Conservation (phyloP, 2,329 filamentous ascomycete genomes). For the Fonsecaea pedrosoi region DNA sequence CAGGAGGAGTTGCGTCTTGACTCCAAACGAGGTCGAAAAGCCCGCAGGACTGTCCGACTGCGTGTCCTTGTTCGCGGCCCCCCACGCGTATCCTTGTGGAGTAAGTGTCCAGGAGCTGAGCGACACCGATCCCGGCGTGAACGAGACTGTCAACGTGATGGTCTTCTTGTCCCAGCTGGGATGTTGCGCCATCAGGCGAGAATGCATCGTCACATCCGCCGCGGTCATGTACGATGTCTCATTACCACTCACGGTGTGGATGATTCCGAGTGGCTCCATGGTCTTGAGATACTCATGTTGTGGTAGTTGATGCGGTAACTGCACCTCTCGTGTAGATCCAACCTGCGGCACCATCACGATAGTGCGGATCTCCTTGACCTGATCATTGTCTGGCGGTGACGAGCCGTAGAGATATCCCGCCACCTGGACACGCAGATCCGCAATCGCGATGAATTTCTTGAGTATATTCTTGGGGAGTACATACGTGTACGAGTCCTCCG, state of each 20-base stretch:
- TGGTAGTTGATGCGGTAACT: constrained; percentile 86
- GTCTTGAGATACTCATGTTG: constrained; percentile 87
- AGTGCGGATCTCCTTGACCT: constrained; percentile 94
- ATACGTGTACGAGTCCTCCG: constrained; percentile 87
- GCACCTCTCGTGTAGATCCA: constrained; percentile 87
- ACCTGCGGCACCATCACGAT: constrained; percentile 99
- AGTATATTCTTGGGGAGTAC: constrained; percentile 99
- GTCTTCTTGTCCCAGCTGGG: constrained; percentile 84
- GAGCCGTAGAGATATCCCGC: constrained; percentile 93
- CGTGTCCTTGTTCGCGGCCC: constrained; percentile 90
- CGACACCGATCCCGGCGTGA: constrained; percentile 95
- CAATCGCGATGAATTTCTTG: constrained; percentile 97
- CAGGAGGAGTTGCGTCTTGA: constrained; percentile 91
- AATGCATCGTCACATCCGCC: constrained; percentile 91
- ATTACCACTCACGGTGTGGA: constrained; percentile 93
- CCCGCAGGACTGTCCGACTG: constrained; percentile 92
- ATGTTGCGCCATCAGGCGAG: constrained; percentile 85
- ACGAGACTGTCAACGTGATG: constrained; percentile 91
- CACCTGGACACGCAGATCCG: constrained; percentile 94
- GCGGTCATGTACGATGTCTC: constrained; percentile 97
- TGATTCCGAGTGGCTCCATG: constrained; percentile 90
- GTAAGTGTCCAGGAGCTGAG: constrained; percentile 92
- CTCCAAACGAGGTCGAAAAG: constrained; percentile 88
- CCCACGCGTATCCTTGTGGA: constrained; percentile 94
- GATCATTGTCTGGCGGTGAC: constrained; percentile 90